Evolutionary conservation across 148 eudicot species (phyloP), one percentile per base, ranked within the genome.

Genomic region (Talinum fruticosum): DNA sequence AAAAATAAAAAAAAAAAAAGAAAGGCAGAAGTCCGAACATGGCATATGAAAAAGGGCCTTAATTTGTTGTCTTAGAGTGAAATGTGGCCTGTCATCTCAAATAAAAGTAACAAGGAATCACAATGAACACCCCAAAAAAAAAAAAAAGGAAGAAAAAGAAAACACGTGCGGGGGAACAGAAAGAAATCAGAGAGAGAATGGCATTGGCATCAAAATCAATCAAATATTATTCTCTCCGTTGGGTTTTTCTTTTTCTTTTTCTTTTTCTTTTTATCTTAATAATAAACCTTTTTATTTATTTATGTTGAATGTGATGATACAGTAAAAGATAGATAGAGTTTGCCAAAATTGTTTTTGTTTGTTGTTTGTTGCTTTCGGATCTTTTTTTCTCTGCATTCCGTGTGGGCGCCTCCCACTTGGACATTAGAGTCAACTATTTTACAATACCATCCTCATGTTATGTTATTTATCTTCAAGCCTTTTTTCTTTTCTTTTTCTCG

Each of bases 371-470:
- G 44, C 29, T 66, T 81, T 73, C 75, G 75, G 71, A 73, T 26
- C 13, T 78, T 78, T 82, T 72, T 71, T n/a, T n/a, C 54, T 77
- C 78, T 59, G 84, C 84, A 82, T 73, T 77, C 78, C 84, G 84
- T 82, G 84, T 82, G 84, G 84, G 78, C 84, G 71, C 84, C 80
- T 72, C 65, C 53, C 10, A 38, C 35, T 10, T 30, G 3, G 76
- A 76, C 26, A 76, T 36, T 33, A 1, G 70, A 32, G 79, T 53
- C 80, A 24, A 67, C 69, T 47, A 24, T 73, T 73, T 81, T 14
- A 66, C n/a, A n/a, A n/a, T n/a, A n/a, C n/a, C n/a, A n/a, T n/a
- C n/a, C n/a, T n/a, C n/a, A n/a, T n/a, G n/a, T n/a, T n/a, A n/a
- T n/a, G n/a, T n/a, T n/a, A n/a, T n/a, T n/a, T n/a, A n/a, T n/a